A percentile compares a stretch with the other conserved stretches of the same genome.
These are phyloP conservation scores for Lodderomyces orthopsilosis DNA, from an alignment of 1,139 yeast species.

Conservation along the genomic window DNA sequence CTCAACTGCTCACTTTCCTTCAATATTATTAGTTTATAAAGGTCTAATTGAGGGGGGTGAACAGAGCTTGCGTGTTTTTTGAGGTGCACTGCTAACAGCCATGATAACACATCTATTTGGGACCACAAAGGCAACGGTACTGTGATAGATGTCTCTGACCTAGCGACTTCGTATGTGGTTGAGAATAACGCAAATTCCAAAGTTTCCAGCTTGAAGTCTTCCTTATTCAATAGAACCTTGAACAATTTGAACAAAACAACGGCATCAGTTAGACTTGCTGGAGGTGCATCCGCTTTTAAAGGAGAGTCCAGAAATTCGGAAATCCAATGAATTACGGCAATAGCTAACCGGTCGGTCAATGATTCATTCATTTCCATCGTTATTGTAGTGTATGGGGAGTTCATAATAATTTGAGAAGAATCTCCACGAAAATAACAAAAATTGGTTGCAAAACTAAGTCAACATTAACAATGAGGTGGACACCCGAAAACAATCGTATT, in stretches of 20 bases:
- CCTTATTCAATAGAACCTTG: slow-evolving; percentile 15
- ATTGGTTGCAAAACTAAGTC: slow-evolving; percentile 5
- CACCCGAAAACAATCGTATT: too few relatives aligned
- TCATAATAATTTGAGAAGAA: too few relatives aligned
- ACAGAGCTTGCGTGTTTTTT: neutral
- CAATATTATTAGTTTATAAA: slow-evolving; percentile 16
- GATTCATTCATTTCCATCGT: neutral
- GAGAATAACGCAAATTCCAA: slow-evolving; percentile 2
- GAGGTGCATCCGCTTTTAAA: slow-evolving; percentile 14
- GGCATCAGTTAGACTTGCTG: slow-evolving; percentile 8
- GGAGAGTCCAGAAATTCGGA: slow-evolving; percentile 24
- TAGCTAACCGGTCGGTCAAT: neutral
- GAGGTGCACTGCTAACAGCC: neutral
- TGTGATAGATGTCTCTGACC: neutral
- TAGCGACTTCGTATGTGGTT: slow-evolving; percentile 2
- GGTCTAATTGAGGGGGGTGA: slow-evolving; percentile 12
- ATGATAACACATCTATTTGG: neutral
- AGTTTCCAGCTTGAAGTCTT: slow-evolving; percentile 12
- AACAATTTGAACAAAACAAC: slow-evolving; percentile 15
- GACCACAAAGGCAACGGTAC: neutral
- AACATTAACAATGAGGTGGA: too few relatives aligned
- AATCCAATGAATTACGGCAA: slow-evolving; percentile 24
- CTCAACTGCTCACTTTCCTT: slow-evolving; percentile 17
- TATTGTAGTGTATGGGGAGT: too few relatives aligned
- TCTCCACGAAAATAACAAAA: neutral